phyloP scores from a whole-genome alignment of 371 early-diverging fungal genomes.

The Chytridium lagenaria region DNA sequence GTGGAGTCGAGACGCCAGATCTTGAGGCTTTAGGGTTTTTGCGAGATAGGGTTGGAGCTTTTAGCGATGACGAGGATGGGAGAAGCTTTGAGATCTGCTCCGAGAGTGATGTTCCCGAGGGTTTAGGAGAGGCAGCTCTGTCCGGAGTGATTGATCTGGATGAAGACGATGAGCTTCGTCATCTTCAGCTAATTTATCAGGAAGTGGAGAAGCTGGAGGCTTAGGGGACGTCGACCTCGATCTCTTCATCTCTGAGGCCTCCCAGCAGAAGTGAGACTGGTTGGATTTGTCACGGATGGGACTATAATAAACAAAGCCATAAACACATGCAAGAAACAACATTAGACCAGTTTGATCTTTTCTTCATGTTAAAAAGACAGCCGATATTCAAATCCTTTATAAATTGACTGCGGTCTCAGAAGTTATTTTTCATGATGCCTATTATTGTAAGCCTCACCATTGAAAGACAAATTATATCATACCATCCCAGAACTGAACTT shows the following conservation, averaged over 20 bases:
- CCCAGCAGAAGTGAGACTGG: too few relatives aligned
- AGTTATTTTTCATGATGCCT: too few relatives aligned
- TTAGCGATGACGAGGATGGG: conserved; percentile 7
- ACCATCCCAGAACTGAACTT: not conserved
- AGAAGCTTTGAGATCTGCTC: conserved; percentile 12
- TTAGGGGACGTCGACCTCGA: not conserved
- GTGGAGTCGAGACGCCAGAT: not conserved
- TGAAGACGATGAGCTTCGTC: not conserved
- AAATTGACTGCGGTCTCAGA: too few relatives aligned
- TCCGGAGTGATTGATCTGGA: not conserved
- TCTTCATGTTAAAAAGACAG: too few relatives aligned
- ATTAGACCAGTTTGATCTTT: too few relatives aligned
- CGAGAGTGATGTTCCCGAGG: not conserved
- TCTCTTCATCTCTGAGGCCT: not conserved
- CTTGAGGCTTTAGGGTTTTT: not conserved
- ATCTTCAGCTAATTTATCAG: not conserved
- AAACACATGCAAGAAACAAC: too few relatives aligned
- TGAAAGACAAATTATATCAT: too few relatives aligned
- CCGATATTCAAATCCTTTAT: too few relatives aligned
- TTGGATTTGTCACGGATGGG: too few relatives aligned
- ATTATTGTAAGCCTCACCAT: too few relatives aligned
- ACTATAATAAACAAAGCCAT: too few relatives aligned
- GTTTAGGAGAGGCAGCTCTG: not conserved
- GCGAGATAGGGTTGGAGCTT: conserved; percentile 4
- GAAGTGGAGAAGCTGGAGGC: not conserved